These are phyloP conservation scores for Copromyces sp. DNA, from an alignment of 495 filamentous ascomycete species.

Conservation along the genomic window DNA sequence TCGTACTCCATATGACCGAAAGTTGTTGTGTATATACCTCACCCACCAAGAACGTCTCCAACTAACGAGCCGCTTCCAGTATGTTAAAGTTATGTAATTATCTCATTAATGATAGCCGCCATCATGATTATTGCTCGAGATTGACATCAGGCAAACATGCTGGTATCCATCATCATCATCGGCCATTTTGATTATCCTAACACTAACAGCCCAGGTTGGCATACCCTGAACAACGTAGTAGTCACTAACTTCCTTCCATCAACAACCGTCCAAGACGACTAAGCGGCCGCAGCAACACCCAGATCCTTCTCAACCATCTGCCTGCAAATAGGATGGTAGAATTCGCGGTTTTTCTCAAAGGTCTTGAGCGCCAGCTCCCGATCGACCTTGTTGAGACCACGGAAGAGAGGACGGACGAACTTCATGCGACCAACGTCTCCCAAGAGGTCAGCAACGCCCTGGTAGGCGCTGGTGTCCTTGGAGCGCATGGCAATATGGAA, in stretches of 20 bases:
- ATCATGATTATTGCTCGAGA: background rate
- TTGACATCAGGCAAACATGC: background rate
- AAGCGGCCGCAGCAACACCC: conserved; percentile 17
- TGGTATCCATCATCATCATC: background rate
- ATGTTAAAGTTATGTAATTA: background rate
- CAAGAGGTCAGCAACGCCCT: conserved; percentile 61
- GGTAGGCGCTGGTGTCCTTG: conserved; percentile 52
- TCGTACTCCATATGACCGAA: background rate
- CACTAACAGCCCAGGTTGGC: background rate
- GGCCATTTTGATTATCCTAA: background rate
- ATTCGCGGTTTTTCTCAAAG: conserved; percentile 76
- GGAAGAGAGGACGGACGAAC: conserved; percentile 80
- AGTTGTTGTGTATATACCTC: no score
- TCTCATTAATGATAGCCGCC: background rate
- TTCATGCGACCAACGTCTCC: conserved; percentile 90
- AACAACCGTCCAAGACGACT: background rate
- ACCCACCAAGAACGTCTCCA: background rate
- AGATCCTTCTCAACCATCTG: conserved; percentile 78
- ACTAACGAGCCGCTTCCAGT: background rate
- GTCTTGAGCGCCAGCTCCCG: conserved; percentile 64
- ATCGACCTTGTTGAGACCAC: conserved; percentile 61
- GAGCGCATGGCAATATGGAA: conserved; percentile 68
- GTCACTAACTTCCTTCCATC: background rate
- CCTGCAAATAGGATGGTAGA: conserved; percentile 93
- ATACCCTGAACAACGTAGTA: background rate